Conservation (phyloP, 768 basidiomycete genomes). For the Pleurotus pulmonarius region DNA sequence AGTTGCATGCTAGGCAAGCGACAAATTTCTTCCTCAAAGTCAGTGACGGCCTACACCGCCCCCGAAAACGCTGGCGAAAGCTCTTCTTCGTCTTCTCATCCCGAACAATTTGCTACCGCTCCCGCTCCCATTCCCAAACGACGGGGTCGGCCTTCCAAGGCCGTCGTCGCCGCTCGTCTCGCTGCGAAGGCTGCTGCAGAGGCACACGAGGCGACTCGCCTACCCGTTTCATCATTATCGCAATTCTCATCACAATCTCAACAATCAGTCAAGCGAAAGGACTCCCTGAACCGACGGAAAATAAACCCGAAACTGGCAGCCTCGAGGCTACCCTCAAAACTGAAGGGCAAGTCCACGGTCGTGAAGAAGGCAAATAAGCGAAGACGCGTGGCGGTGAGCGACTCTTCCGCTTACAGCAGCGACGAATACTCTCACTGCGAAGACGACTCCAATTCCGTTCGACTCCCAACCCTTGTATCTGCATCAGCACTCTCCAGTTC, state of each 20-base stretch:
- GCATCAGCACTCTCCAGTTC: conserved; percentile 55
- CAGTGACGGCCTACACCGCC: conserved; percentile 34
- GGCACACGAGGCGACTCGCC: conserved; percentile 13
- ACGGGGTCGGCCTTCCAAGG: conserved; percentile 56
- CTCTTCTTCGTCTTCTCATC: conserved; percentile 12
- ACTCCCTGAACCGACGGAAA: conserved; percentile 13
- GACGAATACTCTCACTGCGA: conserved; percentile 30
- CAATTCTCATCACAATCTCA: conserved; percentile 9
- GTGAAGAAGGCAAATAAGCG: conserved; percentile 31
- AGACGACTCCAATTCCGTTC: conserved; percentile 27
- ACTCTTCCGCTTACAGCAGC: conserved; percentile 29
- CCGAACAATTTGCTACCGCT: conserved; percentile 13
- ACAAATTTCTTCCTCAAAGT: conserved; percentile 16
- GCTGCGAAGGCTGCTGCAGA: conserved; percentile 15
- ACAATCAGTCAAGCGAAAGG: conserved; percentile 10
- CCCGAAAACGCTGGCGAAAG: conserved; percentile 32
- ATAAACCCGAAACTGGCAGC: conserved; percentile 17
- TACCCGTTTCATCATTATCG: conserved; percentile 12
- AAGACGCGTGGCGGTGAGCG: conserved; percentile 26
- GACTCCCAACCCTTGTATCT: conserved; percentile 67
- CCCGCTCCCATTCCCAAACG: conserved; percentile 34
- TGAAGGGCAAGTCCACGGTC: conserved; percentile 25
- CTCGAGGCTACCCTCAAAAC: conserved; percentile 17
- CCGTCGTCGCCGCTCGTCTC: conserved; percentile 31
- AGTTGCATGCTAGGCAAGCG: conserved; percentile 48